Conservation (phyloP, 331 rosid genomes). For the Erythrophleum ivorense region DNA sequence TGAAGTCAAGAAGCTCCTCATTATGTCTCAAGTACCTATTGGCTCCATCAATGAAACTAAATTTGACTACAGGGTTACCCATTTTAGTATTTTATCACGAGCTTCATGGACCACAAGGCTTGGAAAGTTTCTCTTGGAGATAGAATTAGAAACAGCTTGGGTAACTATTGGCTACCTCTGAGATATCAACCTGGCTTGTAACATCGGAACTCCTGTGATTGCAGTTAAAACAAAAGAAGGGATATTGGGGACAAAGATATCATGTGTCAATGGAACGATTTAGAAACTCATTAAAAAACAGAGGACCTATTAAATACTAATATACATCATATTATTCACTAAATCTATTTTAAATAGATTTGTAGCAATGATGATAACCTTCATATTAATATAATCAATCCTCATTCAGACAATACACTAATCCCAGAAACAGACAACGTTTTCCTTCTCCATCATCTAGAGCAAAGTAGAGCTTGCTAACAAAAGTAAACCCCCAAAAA, state of each 20-base stretch:
- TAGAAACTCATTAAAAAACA: not conserved
- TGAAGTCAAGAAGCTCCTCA: not conserved
- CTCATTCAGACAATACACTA: not conserved
- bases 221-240: not conserved
- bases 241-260: not conserved
- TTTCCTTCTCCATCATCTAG: not conserved
- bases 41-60: not conserved
- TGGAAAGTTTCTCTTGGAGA: not conserved
- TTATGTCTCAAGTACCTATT: not conserved
- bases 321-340: not conserved
- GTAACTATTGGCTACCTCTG: not conserved
- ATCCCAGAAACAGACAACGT: slow-evolving; percentile 1
- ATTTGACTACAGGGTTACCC: not conserved
- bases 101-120: not conserved
- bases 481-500: not conserved
- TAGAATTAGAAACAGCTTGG: not conserved
- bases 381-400: slow-evolving; percentile 11
- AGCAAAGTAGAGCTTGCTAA: not conserved
- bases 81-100: not conserved
- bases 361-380: not conserved
- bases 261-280: not conserved
- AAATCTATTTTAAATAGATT: not conserved
- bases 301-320: not conserved
- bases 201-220: not conserved
- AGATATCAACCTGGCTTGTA: not conserved